Evolutionary conservation across 2,329 filamentous ascomycete genomes (phyloP).

Genomic region (Eutypella sp.): DNA sequence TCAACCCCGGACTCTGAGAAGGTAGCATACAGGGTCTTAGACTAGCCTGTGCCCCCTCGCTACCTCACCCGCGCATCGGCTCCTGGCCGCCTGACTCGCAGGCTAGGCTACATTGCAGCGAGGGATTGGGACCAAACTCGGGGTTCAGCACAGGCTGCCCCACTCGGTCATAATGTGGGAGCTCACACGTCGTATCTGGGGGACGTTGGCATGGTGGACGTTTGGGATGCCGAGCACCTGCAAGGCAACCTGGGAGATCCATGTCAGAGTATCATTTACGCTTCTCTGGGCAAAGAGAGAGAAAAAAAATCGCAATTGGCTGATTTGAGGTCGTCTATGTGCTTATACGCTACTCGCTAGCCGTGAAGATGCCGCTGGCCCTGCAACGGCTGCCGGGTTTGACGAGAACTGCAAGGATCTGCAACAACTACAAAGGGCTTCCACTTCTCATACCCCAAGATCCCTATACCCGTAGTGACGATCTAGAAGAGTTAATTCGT

Average conservation of each 20-base stretch:
- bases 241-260: background rate
- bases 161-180: conserved; percentile 8
- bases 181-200: background rate
- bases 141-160: conserved; percentile 7
- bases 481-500: no score
- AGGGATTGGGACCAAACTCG: conserved; percentile 5
- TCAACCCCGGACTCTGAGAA: conserved; percentile 1
- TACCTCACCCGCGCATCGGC: conserved; percentile 6
- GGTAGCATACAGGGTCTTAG: conserved; percentile 1
- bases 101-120: conserved; percentile 12
- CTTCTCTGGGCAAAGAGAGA: no score
- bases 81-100: conserved; percentile 9
- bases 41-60: conserved; percentile 3
- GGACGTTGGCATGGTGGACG: no score
- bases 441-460: background rate
- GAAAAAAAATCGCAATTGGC: background rate
- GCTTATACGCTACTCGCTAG: background rate
- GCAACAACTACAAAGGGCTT: background rate
- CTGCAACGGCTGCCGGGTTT: background rate
- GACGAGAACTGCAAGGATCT: conserved; percentile 3
- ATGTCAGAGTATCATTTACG: background rate
- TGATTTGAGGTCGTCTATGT: background rate
- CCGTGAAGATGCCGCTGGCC: no score
- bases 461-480: no score
- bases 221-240: background rate